phyloP scores from a whole-genome alignment of 305 asterid species.

The Fraxinus sp. region DNA sequence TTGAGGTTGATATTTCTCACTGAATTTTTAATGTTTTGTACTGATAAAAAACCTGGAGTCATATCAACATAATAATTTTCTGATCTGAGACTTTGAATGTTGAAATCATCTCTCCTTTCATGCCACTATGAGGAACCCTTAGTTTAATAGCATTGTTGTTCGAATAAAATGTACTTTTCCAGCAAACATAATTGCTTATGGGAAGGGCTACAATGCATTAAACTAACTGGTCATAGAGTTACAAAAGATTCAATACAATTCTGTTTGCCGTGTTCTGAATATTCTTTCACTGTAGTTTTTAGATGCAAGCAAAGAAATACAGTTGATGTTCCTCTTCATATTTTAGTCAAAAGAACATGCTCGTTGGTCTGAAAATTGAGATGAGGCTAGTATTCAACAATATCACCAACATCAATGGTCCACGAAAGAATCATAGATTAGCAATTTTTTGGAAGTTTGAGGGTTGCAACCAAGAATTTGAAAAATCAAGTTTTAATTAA shows the following conservation, averaged over 20 bases:
- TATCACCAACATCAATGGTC: not conserved
- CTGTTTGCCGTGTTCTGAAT: not conserved
- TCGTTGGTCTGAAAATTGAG: not conserved
- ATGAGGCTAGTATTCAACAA: not conserved
- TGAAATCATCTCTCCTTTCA: not conserved
- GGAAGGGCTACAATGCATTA: slow-evolving; percentile 4
- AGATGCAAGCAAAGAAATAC: not conserved
- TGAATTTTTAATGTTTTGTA: not conserved
- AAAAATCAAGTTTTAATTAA: not conserved
- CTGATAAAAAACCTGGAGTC: slow-evolving; percentile 13
- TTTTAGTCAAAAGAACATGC: not conserved
- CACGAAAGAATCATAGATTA: not conserved
- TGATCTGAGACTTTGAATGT: not conserved
- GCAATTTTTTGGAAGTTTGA: not conserved
- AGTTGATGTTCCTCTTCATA: not conserved
- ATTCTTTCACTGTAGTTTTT: not conserved
- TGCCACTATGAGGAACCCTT: slow-evolving; percentile 1
- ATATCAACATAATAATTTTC: not conserved
- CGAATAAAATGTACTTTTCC: not conserved
- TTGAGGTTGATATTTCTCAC: not conserved
- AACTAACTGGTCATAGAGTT: not conserved
- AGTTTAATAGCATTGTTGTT: not conserved
- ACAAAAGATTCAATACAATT: not conserved
- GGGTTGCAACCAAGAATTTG: not conserved
- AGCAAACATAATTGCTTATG: not conserved